These are phyloP conservation scores for Tolypocladium inflatum DNA, from an alignment of 2,329 filamentous ascomycete genomes.

Conservation along the genomic window DNA sequence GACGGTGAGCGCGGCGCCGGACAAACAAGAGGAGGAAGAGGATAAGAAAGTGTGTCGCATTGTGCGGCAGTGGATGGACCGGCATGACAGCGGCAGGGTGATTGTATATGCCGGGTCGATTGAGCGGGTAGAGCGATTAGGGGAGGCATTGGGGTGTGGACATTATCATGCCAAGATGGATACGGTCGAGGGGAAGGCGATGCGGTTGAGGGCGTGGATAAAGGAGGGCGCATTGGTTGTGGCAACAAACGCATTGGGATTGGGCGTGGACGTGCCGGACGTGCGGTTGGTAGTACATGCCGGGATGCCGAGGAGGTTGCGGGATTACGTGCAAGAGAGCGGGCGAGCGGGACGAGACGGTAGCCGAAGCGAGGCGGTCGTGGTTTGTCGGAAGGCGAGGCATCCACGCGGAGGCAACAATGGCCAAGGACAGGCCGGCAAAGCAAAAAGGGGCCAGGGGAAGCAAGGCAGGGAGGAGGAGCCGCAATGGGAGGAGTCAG, in stretches of 20 bases:
- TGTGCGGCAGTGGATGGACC: too few species aligned
- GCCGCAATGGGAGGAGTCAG: neutral
- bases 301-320: constrained; percentile 3
- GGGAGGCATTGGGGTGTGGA: neutral
- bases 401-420: too few species aligned
- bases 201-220: neutral
- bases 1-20: too few species aligned
- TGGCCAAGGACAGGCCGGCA: too few species aligned
- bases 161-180: neutral
- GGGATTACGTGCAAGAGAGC: constrained; percentile 5
- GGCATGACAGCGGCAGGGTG: too few species aligned
- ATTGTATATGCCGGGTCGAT: neutral
- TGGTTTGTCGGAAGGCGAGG: neutral
- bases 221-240: neutral
- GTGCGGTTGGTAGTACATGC: constrained; percentile 3
- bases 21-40: too few species aligned
- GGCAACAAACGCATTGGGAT: constrained; percentile 3
- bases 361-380: constrained; percentile 1
- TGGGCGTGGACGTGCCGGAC: constrained; percentile 2
- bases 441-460: neutral
- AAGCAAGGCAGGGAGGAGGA: neutral
- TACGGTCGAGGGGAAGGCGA: neutral
- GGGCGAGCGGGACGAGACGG: constrained; percentile 5
- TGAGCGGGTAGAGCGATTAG: neutral
- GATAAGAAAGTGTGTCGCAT: too few species aligned